phyloP scores from a whole-genome alignment of 768 basidiomycete genomes.

The Trametes meyenii region DNA sequence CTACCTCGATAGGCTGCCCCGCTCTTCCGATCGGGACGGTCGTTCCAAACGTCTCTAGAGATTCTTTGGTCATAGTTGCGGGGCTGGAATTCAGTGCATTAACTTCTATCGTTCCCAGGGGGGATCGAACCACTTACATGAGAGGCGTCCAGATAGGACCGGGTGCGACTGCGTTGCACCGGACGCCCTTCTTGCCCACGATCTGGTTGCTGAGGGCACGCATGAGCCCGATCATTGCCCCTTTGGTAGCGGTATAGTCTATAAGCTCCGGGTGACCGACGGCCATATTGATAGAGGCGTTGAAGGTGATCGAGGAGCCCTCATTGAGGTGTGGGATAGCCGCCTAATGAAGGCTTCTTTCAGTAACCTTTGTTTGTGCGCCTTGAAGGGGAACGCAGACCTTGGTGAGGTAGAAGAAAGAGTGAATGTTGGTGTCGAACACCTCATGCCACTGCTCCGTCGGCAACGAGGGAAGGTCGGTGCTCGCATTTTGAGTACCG shows the following conservation, averaged over 20 bases:
- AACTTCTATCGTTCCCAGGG: too few species aligned
- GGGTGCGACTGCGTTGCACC: conserved; percentile 43
- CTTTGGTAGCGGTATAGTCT: conserved; percentile 60
- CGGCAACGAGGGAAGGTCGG: conserved; percentile 39
- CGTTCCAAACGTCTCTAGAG: conserved; percentile 36
- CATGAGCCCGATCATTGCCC: conserved; percentile 52
- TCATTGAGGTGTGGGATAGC: conserved; percentile 46
- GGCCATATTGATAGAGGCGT: conserved; percentile 46
- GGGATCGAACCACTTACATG: conserved; percentile 28
- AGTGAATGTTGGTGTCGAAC: conserved; percentile 43
- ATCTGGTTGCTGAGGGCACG: conserved; percentile 53
- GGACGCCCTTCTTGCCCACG: conserved; percentile 49
- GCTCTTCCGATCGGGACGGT: conserved; percentile 48
- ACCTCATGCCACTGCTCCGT: conserved; percentile 48
- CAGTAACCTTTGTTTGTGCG: background rate
- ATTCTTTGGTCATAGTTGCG: conserved; percentile 41
- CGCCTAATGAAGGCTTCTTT: conserved; percentile 23
- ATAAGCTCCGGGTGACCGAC: conserved; percentile 50
- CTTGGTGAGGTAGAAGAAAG: conserved; percentile 52
- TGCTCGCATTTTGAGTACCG: conserved; percentile 46
- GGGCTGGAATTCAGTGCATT: conserved; percentile 25
- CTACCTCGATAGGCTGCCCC: conserved; percentile 54
- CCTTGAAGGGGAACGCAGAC: background rate
- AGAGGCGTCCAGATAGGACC: conserved; percentile 55
- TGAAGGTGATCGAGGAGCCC: conserved; percentile 47